phyloP scores from a whole-genome alignment of 805 yeast species.

The Candida boidinii region DNA sequence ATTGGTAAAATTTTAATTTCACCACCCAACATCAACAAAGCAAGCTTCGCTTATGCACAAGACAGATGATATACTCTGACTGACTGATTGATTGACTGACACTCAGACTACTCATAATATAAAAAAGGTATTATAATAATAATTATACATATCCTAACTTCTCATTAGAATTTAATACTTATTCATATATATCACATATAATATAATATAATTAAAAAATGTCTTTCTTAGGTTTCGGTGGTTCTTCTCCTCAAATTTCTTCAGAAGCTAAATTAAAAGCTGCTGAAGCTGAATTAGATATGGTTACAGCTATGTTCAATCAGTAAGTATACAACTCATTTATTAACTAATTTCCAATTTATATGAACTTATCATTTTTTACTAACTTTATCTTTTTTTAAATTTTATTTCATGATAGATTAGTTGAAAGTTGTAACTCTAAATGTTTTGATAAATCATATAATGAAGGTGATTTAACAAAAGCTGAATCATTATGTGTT shows the following conservation, averaged over 20 bases:
- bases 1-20: too few relatives aligned
- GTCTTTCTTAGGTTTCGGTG: conserved; percentile 74
- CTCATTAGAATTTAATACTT: too few relatives aligned
- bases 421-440: conserved; percentile 80
- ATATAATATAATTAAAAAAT: too few relatives aligned
- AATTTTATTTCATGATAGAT: conserved; percentile 22
- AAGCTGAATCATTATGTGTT: conserved; percentile 77
- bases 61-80: too few relatives aligned
- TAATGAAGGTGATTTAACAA: conserved; percentile 64
- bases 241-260: conserved; percentile 61
- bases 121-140: too few relatives aligned
- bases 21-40: too few relatives aligned
- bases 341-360: too few relatives aligned
- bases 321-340: conserved; percentile 15
- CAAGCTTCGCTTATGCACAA: too few relatives aligned
- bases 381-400: conserved; percentile 1
- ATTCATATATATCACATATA: too few relatives aligned
- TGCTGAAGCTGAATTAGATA: conserved; percentile 94
- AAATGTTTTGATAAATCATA: conserved; percentile 72
- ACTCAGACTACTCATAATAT: too few relatives aligned
- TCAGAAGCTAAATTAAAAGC: conserved; percentile 75
- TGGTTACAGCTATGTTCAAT: conserved; percentile 98
- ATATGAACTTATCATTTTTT: neutral
- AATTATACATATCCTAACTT: too few relatives aligned
- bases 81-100: too few relatives aligned